These are phyloP conservation scores for Anthostomella pinea DNA, from an alignment of 2,329 filamentous ascomycete species.

Conservation along the genomic window DNA sequence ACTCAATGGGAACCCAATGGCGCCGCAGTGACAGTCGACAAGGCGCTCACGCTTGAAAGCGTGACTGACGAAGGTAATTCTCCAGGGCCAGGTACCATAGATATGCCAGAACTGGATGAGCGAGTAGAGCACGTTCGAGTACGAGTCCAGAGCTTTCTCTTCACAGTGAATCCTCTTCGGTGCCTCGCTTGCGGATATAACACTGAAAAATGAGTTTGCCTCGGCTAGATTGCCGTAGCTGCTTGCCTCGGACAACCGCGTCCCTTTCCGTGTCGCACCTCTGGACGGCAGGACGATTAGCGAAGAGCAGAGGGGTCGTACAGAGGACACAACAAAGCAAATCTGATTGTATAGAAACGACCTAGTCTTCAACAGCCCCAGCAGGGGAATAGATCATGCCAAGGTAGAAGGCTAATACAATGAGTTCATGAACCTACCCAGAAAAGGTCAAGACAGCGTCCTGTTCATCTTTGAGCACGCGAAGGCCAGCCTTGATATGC, in stretches of 20 bases:
- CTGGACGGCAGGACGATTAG: slow-evolving; percentile 35
- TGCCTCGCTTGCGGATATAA: slow-evolving; percentile 26
- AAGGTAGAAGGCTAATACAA: background rate
- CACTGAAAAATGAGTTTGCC: slow-evolving; percentile 45
- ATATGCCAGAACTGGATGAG: slow-evolving; percentile 57
- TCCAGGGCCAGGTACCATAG: slow-evolving; percentile 50
- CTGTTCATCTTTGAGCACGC: slow-evolving; percentile 45
- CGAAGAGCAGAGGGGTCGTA: background rate
- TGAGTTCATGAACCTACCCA: slow-evolving; percentile 48
- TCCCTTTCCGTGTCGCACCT: slow-evolving; percentile 60
- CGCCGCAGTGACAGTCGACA: slow-evolving; percentile 60
- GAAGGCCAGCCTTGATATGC: slow-evolving; percentile 67
- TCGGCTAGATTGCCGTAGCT: slow-evolving; percentile 58
- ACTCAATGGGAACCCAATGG: slow-evolving; percentile 52
- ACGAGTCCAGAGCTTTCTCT: slow-evolving; percentile 75
- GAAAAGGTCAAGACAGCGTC: slow-evolving; percentile 65
- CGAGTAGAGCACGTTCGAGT: slow-evolving; percentile 79
- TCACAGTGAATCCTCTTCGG: slow-evolving; percentile 56
- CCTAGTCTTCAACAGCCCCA: too few species aligned
- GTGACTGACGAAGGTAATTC: slow-evolving; percentile 65
- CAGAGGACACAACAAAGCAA: background rate
- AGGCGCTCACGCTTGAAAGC: slow-evolving; percentile 66
- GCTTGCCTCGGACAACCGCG: slow-evolving; percentile 55
- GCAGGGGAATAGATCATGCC: slow-evolving; percentile 5
- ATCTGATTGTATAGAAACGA: too few species aligned